phyloP scores from a whole-genome alignment of 2,329 filamentous ascomycete species.

The Aspergillus felis region DNA sequence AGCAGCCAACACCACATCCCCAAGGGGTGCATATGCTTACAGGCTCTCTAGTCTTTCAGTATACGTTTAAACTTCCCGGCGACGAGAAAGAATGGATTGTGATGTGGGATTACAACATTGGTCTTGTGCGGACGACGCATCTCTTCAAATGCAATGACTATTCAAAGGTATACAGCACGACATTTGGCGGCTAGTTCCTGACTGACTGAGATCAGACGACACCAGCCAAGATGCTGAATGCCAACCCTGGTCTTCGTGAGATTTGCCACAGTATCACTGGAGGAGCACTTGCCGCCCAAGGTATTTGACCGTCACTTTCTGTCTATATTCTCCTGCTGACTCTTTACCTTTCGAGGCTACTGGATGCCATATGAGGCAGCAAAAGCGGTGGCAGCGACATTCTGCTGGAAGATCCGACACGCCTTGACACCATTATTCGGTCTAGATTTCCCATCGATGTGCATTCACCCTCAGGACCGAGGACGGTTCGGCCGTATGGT shows the following conservation, averaged over 20 bases:
- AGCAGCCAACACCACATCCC: background rate
- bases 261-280: constrained; percentile 94
- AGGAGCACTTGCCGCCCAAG: constrained; percentile 84
- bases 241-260: constrained; percentile 79
- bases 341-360: constrained; percentile 61
- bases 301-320: constrained; percentile 43
- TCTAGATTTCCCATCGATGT: constrained; percentile 69
- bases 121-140: constrained; percentile 87
- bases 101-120: constrained; percentile 97
- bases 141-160: constrained; percentile 91
- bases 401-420: constrained; percentile 79
- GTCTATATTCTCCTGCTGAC: background rate
- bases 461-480: constrained; percentile 58
- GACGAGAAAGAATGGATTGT: constrained; percentile 67
- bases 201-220: constrained; percentile 60
- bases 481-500: constrained; percentile 64
- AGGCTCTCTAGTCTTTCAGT: constrained; percentile 48
- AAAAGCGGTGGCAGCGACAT: constrained; percentile 80
- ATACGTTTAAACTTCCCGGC: constrained; percentile 69
- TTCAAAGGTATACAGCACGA: constrained; percentile 64
- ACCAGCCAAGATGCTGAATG: constrained; percentile 74
- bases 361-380: constrained; percentile 94
- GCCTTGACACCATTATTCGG: constrained; percentile 91
- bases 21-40: background rate
- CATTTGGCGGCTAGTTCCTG: background rate